Evolutionary conservation across 768 basidiomycete genomes (phyloP).

Genomic region (Candolleomyces aberdarensis): DNA sequence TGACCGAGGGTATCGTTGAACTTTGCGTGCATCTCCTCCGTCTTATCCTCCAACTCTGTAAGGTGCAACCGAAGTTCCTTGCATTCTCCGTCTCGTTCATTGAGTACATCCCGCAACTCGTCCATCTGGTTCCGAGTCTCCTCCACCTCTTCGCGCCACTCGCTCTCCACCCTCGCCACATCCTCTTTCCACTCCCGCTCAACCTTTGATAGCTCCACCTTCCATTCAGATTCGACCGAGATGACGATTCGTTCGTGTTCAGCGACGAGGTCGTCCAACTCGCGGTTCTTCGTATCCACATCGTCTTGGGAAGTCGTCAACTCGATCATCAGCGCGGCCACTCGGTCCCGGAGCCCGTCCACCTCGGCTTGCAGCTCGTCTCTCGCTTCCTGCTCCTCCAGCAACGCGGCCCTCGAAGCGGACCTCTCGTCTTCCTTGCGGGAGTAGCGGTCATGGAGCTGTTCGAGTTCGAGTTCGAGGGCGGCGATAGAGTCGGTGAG

Average conservation of each 20-base stretch:
- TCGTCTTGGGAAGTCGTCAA: slow-evolving; percentile 87
- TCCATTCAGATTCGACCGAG: slow-evolving; percentile 81
- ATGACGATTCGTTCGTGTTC: slow-evolving; percentile 74
- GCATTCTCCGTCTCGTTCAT: slow-evolving; percentile 77
- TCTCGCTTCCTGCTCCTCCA: slow-evolving; percentile 71
- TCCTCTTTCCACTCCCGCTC: too few relatives aligned
- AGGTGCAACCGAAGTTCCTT: slow-evolving; percentile 72
- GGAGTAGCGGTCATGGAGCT: slow-evolving; percentile 56
- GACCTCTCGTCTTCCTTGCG: slow-evolving; percentile 67
- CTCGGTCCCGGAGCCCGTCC: slow-evolving; percentile 69
- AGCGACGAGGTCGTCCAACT: slow-evolving; percentile 73
- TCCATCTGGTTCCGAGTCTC: slow-evolving; percentile 77
- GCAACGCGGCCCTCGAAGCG: slow-evolving; percentile 64
- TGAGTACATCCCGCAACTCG: slow-evolving; percentile 73
- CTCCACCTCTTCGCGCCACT: slow-evolving; percentile 87
- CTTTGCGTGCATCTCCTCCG: slow-evolving; percentile 66
- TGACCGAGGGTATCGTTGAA: slow-evolving; percentile 74
- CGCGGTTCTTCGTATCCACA: slow-evolving; percentile 69
- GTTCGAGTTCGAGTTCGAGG: slow-evolving; percentile 64
- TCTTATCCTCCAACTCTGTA: slow-evolving; percentile 71
- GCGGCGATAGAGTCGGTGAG: slow-evolving; percentile 63
- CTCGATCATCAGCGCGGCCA: slow-evolving; percentile 79
- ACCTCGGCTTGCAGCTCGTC: slow-evolving; percentile 80
- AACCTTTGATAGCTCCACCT: slow-evolving; percentile 47
- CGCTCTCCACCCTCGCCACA: slow-evolving; percentile 44